Evolutionary conservation across 164 flowering plant genomes (phyloP).

Genomic region (Paratinospora sagittata): DNA sequence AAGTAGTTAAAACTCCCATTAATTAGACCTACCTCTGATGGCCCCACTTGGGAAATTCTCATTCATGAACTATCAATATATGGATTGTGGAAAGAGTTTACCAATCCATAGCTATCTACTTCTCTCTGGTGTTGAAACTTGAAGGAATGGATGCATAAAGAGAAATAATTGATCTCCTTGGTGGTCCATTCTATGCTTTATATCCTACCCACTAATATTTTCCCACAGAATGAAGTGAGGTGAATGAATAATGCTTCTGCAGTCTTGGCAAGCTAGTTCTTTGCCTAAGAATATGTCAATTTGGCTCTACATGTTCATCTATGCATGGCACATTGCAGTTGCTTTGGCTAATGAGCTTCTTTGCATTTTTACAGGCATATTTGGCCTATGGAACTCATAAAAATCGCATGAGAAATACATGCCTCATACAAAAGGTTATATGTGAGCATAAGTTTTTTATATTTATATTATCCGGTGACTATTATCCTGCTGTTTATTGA

Average conservation of each 20-base stretch:
- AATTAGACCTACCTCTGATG: no score
- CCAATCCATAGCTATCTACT: no score
- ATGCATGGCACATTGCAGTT: background rate
- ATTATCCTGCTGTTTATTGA: background rate
- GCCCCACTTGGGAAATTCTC: no score
- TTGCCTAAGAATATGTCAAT: background rate
- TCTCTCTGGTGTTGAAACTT: no score
- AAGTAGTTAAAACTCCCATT: no score
- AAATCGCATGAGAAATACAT: conserved; percentile 26
- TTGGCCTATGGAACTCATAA: conserved; percentile 49
- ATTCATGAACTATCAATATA: no score
- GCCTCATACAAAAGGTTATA: conserved; percentile 39
- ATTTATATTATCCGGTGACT: background rate
- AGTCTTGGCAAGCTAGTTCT: background rate
- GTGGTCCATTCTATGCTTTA: no score
- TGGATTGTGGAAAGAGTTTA: no score
- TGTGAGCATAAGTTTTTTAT: background rate
- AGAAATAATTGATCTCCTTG: no score
- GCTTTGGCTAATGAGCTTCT: background rate
- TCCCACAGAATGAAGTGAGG: no score
- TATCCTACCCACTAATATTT: no score
- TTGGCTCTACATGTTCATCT: background rate
- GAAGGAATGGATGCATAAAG: no score
- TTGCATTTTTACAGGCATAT: conserved; percentile 42
- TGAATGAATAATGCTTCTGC: background rate